Evolutionary conservation across 495 filamentous ascomycete species (phyloP).

Genomic region (Xylaria curta): DNA sequence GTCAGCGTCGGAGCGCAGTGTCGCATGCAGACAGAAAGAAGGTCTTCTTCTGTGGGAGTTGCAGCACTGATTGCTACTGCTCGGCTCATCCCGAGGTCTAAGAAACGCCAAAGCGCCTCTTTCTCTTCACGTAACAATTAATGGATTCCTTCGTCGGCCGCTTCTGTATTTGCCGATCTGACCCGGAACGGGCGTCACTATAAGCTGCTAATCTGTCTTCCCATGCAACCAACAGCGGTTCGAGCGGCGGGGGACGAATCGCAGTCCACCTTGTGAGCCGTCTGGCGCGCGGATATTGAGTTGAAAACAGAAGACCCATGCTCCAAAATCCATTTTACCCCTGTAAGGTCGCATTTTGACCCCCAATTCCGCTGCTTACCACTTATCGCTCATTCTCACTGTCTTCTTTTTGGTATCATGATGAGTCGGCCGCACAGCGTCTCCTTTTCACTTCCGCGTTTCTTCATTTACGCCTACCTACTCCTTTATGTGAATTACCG

Average conservation of each 20-base stretch:
- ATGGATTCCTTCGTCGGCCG: neutral
- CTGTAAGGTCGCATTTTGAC: constrained; percentile 2
- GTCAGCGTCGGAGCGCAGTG: constrained; percentile 29
- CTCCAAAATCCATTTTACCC: constrained; percentile 6
- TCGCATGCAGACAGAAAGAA: constrained; percentile 2
- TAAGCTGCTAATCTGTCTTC: constrained; percentile 9
- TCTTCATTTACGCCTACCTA: neutral
- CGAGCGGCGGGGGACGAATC: constrained; percentile 38
- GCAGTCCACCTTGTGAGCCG: constrained; percentile 31
- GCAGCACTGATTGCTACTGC: constrained; percentile 11
- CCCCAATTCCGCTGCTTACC: constrained; percentile 10
- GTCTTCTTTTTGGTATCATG: constrained; percentile 11
- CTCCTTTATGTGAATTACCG: neutral
- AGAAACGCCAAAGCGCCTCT: constrained; percentile 16
- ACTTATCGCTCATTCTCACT: constrained; percentile 12
- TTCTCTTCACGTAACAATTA: neutral
- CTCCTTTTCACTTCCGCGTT: neutral
- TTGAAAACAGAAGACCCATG: constrained; percentile 22
- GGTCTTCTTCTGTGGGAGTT: neutral
- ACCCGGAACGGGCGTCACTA: neutral
- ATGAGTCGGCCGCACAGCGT: constrained; percentile 3
- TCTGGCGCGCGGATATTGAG: constrained; percentile 42
- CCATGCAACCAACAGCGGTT: constrained; percentile 9
- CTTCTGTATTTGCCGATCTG: constrained; percentile 16
- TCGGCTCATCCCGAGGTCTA: constrained; percentile 27